phyloP scores from a whole-genome alignment of 129 eudicot genomes.

The Chrysanthemum seticuspe region DNA sequence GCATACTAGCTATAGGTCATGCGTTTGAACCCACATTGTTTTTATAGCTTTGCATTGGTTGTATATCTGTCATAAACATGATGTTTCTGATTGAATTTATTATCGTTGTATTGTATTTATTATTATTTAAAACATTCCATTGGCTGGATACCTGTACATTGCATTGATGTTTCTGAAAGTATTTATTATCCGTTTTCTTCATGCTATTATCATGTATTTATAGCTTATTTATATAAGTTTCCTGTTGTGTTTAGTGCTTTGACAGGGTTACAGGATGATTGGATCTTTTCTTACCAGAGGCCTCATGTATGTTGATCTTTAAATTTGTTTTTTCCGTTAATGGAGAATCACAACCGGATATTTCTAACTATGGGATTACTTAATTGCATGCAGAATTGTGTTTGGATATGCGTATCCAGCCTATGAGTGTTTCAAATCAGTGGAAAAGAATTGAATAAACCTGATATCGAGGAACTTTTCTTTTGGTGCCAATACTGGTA shows the following conservation, averaged over 20 bases:
- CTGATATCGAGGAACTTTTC: slow-evolving; percentile 79
- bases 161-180: slow-evolving; percentile 10
- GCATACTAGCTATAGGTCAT: neutral
- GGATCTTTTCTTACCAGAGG: too few relatives aligned
- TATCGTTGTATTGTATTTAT: neutral
- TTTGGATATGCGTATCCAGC: slow-evolving; percentile 97
- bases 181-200: neutral
- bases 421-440: slow-evolving; percentile 82
- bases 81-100: neutral
- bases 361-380: neutral
- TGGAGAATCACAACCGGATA: too few relatives aligned
- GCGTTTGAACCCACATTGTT: neutral
- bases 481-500: slow-evolving; percentile 99
- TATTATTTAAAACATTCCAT: neutral
- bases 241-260: too few relatives aligned
- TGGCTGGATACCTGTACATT: slow-evolving; percentile 4
- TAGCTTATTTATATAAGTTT: too few relatives aligned
- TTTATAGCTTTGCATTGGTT: slow-evolving; percentile 15
- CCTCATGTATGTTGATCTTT: too few relatives aligned
- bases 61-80: neutral
- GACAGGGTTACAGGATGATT: too few relatives aligned
- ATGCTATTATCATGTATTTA: neutral
- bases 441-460: slow-evolving; percentile 85
- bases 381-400: slow-evolving; percentile 57
- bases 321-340: too few relatives aligned